Evolutionary conservation across 495 filamentous ascomycete species (phyloP).

Genomic region (Neurospora terricola): DNA sequence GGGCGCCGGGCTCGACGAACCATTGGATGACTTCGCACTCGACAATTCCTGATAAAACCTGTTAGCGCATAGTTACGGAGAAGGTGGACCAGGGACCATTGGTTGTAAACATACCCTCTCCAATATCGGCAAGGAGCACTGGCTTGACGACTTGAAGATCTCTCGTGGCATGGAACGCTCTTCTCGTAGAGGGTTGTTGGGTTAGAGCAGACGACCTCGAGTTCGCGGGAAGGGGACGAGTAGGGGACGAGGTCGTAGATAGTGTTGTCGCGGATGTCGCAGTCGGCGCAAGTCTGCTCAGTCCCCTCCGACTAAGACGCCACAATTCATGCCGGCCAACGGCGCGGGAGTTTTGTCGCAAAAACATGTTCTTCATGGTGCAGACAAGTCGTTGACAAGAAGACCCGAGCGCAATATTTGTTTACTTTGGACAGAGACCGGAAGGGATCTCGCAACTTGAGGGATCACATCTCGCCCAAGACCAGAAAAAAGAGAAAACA

Average conservation of each 20-base stretch:
- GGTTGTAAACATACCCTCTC: constrained; percentile 58
- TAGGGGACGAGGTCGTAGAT: not conserved
- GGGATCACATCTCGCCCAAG: not conserved
- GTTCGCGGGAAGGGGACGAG: not conserved
- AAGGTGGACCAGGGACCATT: not conserved
- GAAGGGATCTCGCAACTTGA: not conserved
- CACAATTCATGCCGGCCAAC: constrained; percentile 26
- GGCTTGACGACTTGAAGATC: constrained; percentile 60
- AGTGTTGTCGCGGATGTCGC: not conserved
- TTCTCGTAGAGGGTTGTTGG: constrained; percentile 12
- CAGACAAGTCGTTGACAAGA: not conserved
- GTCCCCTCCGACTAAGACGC: constrained; percentile 21
- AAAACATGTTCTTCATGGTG: constrained; percentile 28
- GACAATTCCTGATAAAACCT: constrained; percentile 60
- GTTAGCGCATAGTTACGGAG: not conserved
- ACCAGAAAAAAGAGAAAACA: not conserved
- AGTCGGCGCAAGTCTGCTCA: constrained; percentile 20
- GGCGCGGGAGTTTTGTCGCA: constrained; percentile 31
- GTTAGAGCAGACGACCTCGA: constrained; percentile 5
- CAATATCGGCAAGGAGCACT: constrained; percentile 89
- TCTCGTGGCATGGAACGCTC: constrained; percentile 52
- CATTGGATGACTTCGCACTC: constrained; percentile 99
- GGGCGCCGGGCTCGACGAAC: constrained; percentile 94
- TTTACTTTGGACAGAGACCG: not conserved
- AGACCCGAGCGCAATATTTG: not conserved